phyloP scores from a whole-genome alignment of 2,329 filamentous ascomycete species.

The Myotisia sp. region DNA sequence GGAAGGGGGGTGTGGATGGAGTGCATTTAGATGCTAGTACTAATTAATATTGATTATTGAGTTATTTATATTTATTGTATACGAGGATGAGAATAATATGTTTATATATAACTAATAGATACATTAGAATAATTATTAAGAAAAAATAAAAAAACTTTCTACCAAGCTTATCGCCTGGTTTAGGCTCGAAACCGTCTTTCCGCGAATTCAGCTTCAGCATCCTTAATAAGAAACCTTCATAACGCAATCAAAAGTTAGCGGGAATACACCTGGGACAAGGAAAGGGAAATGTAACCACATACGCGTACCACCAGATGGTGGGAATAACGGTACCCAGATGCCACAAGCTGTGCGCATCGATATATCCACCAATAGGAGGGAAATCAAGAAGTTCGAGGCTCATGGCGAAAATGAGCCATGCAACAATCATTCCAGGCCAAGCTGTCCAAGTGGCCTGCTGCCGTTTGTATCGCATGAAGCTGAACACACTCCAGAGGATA shows the following conservation, averaged over 20 bases:
- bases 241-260: constrained; percentile 15
- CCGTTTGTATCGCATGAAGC: constrained; percentile 53
- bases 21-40: too few species aligned
- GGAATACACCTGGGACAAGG: constrained; percentile 10
- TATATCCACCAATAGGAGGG: constrained; percentile 60
- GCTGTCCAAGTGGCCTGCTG: constrained; percentile 64
- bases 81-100: too few species aligned
- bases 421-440: constrained; percentile 82
- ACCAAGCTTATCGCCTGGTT: too few species aligned
- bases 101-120: too few species aligned
- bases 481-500: constrained; percentile 73
- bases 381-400: constrained; percentile 93
- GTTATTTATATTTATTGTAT: too few species aligned
- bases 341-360: constrained; percentile 94
- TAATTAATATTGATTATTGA: too few species aligned
- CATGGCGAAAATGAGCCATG: constrained; percentile 87
- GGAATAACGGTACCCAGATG: constrained; percentile 85
- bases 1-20: too few species aligned
- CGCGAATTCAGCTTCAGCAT: constrained; percentile 69
- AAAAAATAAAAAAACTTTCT: too few species aligned
- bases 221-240: constrained; percentile 67
- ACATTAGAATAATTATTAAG: too few species aligned
- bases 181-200: constrained; percentile 58
- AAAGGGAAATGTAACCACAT: constrained; percentile 31
- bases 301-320: constrained; percentile 89